Evolutionary conservation across 78 protist species (phyloP), one percentile per base, ranked within the genome.

Genomic region (Dictyostelium capitatum): DNA sequence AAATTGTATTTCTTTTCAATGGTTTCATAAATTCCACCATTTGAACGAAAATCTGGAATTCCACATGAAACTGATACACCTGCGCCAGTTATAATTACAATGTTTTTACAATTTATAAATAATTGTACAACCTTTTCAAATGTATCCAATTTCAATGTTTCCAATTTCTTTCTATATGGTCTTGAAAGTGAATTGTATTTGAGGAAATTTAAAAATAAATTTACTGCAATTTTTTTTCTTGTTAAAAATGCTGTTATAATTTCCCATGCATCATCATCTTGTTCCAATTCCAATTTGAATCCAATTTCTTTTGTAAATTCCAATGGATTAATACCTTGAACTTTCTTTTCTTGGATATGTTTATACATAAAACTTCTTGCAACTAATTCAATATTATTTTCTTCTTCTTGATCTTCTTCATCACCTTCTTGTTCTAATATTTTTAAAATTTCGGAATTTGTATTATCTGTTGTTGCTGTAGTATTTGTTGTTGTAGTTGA

Each of bases 31-130:
- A 98, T 97, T 15, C 97, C 96, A 14, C 97, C 98, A 12, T 95
- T 97, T 0, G 98, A 92, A 6, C 99, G 43, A 85, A 97, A 97
- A 56, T 97, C 98, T 25, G 98, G 98, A 11, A 97, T 97, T 28
- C 98, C 98, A 15, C 97, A 91, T 19, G 97, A 70, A 11, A 94
- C 96, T 15, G 94, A 85, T 6, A 94, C 90, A 59, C 95, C 91
- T 3, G 92, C 96, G 19, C 92, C 94, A 37, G 91, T 87, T 15
- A 94, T 72, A 46, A 94, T 69, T 2, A 94, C 89, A 53, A 94
- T 82, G 48, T 94, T 94, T 67, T 94, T 85, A 74, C 87, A 80
- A 9, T 67, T 87, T 15, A 41, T 19, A 37, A 87, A 53, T 48
- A 87, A 51, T 23, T 87, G 51, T 17, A 79, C 62, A 87, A 77